These are phyloP conservation scores for Lasiosphaeriaceae sp. DNA, from an alignment of 495 filamentous ascomycete species.

Conservation along the genomic window DNA sequence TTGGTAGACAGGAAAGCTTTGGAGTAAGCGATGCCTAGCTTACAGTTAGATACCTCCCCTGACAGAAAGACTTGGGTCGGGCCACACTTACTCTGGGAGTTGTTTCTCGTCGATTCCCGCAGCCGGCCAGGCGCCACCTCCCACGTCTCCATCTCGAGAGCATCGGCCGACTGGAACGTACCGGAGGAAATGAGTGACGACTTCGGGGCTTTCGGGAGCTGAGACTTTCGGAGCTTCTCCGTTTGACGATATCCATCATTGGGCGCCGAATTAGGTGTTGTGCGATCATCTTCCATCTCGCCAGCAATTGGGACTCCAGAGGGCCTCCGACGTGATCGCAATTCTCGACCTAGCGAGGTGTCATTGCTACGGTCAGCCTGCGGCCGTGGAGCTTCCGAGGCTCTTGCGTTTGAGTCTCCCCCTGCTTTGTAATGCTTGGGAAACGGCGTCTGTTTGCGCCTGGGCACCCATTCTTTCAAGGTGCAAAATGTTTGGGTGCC, in stretches of 20 bases:
- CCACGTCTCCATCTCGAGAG: slow-evolving; percentile 32
- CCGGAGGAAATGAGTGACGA: slow-evolving; percentile 14
- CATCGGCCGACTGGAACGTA: slow-evolving; percentile 8
- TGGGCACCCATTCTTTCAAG: not conserved
- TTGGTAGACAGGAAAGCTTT: slow-evolving; percentile 32
- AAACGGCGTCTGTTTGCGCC: not conserved
- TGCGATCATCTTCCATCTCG: too few relatives aligned
- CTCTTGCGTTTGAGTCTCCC: too few relatives aligned
- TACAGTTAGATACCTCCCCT: not conserved
- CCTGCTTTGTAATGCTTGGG: too few relatives aligned
- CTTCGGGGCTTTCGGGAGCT: not conserved
- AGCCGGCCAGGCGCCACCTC: slow-evolving; percentile 23
- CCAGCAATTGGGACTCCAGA: too few relatives aligned
- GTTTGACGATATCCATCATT: too few relatives aligned
- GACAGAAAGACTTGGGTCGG: not conserved
- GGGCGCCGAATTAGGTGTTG: too few relatives aligned
- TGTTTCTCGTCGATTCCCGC: slow-evolving; percentile 1
- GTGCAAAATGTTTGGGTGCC: slow-evolving; percentile 13
- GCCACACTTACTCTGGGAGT: slow-evolving; percentile 24
- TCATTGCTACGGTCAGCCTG: too few relatives aligned
- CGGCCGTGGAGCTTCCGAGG: too few relatives aligned
- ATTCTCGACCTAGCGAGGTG: too few relatives aligned
- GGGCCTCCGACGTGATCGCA: too few relatives aligned
- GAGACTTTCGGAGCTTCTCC: not conserved
- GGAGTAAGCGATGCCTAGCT: slow-evolving; percentile 32